Base-by-base conservation (phyloP, 2,329 filamentous ascomycete genomes). In the Sclerotinia borealis region DNA sequence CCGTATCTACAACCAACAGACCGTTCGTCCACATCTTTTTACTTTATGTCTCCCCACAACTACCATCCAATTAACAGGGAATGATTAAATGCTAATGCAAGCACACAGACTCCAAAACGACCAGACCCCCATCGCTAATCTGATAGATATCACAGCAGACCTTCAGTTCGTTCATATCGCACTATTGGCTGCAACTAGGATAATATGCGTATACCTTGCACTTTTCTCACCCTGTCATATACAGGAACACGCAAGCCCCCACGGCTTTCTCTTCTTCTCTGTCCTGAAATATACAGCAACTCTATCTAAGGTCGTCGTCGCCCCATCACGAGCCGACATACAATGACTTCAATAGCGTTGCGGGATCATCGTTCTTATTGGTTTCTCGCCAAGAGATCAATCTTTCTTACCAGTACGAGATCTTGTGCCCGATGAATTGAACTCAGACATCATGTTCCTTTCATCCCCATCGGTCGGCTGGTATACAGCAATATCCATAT, bases 121-220 rank as follows among this genome's bases (percentile, higher is more conserved):
- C 62, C 61, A 63, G 48, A 67, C 60, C 65, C 65, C 37, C 47
- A 34, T 69, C 68, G 68, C 66, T 59, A 70, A 71, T 71, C 68
- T 70, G 65, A 68, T 58, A 65, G 51, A 61, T 39, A 52, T 54
- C 22, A 48, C 15, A 17, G 41, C n/a, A 25, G 15, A 19, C 15
- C n/a, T 47, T 22, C 17, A 4, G 48, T 47, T 62, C 37, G 39
- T 36, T 37, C 4, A 22, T n/a, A 37, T 37, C 43, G 25, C 8
- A 15, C 43, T 31, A 61, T 48, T 56, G 49, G 59, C 60, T 37
- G 27, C 10, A 36, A 39, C 31, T 39, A 27, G 60, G 41, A 48
- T 58, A 48, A 48, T 19, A 41, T 22, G 41, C 41, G 58, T 15
- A 36, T 19, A 8, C 31, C 41, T 39, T 47, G 22, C 36, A 3